Evolutionary conservation across 2,329 filamentous ascomycete genomes (phyloP).

Genomic region (Penicillium olsonii): DNA sequence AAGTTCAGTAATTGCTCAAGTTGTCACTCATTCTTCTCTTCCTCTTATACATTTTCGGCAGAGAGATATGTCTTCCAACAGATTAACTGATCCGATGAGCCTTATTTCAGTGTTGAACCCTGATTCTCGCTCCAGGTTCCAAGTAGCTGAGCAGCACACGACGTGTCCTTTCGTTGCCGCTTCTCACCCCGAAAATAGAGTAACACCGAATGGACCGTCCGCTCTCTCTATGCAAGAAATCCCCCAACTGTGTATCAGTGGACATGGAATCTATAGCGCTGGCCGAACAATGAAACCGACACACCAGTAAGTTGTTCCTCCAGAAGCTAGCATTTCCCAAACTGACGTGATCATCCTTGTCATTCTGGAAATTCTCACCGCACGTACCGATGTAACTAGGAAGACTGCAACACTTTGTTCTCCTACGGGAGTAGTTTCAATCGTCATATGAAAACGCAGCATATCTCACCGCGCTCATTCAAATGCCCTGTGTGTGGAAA

Average conservation of each 20-base stretch:
- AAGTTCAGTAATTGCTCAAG: too few relatives aligned
- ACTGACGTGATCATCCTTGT: neutral
- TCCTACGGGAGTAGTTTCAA: neutral
- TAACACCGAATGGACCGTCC: neutral
- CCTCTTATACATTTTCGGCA: too few relatives aligned
- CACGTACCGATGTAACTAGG: neutral
- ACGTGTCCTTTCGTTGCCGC: too few relatives aligned
- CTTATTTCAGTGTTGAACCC: too few relatives aligned
- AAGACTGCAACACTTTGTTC: neutral
- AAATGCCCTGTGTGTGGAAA: neutral
- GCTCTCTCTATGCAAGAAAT: neutral
- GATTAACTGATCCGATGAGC: too few relatives aligned
- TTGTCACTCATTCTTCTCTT: too few relatives aligned
- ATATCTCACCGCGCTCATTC: neutral
- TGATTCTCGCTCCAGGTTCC: too few relatives aligned
- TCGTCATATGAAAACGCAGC: constrained; percentile 4
- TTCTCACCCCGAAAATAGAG: too few relatives aligned
- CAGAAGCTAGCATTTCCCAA: neutral
- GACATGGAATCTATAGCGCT: neutral
- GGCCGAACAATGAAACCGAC: neutral
- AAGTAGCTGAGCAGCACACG: too few relatives aligned
- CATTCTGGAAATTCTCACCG: neutral
- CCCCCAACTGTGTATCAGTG: neutral
- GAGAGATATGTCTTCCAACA: too few relatives aligned
- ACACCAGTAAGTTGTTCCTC: neutral